A percentile compares a stretch with the other conserved stretches of the same genome.
These are phyloP conservation scores for Eucalyptus curtisii DNA, from an alignment of 345 rosid species.

Conservation along the genomic window DNA sequence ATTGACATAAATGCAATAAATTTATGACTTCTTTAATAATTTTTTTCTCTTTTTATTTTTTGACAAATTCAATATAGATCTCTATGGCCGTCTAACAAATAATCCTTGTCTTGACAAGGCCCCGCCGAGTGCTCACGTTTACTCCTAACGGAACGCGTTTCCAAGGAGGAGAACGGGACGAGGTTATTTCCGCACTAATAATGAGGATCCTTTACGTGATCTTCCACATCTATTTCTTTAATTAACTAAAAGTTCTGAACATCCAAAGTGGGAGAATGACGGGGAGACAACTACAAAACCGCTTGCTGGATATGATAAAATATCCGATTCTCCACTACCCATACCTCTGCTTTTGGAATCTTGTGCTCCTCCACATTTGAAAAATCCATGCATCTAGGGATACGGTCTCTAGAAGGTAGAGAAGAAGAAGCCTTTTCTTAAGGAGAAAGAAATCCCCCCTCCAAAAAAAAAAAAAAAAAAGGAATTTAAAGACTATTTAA, in stretches of 20 bases:
- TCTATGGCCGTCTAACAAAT: background rate
- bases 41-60: too few species aligned
- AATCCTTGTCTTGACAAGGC: background rate
- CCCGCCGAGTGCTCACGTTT: background rate
- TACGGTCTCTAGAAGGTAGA: background rate
- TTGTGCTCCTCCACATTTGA: background rate
- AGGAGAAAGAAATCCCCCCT: background rate
- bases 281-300: background rate
- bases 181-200: background rate
- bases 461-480: accelerated
- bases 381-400: background rate
- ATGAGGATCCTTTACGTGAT: background rate
- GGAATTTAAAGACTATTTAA: background rate
- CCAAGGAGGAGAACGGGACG: background rate
- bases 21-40: too few species aligned
- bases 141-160: background rate
- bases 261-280: background rate
- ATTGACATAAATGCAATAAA: too few species aligned
- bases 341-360: background rate
- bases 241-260: background rate
- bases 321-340: background rate
- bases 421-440: background rate
- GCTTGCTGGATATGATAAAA: background rate
- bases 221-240: background rate
- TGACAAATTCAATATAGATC: background rate